Base-by-base conservation (phyloP, 768 basidiomycete species). In the Lepiota subincarnata region DNA sequence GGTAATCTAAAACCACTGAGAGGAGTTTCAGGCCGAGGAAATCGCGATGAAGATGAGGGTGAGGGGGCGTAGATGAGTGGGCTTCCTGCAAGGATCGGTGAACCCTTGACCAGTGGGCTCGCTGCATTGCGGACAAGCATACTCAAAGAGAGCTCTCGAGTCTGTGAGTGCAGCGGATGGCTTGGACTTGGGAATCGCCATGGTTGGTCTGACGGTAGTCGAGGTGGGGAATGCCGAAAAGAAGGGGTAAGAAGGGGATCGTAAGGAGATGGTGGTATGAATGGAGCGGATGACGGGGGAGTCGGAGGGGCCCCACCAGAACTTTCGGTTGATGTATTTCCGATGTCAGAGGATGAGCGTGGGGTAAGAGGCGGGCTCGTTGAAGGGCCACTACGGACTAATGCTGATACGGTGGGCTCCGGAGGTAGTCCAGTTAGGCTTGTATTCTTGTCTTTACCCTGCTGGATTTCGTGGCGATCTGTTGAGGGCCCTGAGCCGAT, bases 181-280 rank as follows among this genome's bases (percentile, higher is more conserved):
- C 84, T 87, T 10, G 87, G 87, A 60, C 87, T 90, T 6, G 86
- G 82, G 62, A 83, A 88, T 35, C 86, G 81, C 89, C 89, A 91
- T 2, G 89, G 89, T 55, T 89, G 88, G 60, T 88, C 84, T 14
- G 84, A 87, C 5, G 87, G 86, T 19, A 85, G 79, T 8, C 81
- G 84, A 0, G 84, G 79, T 14, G 87, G 85, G 8, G 86, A 88
- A 66, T 90, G 87, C 36, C 86, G 81, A 66, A 90, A 90, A 3
- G 87, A 79, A 0, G 89, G 89, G 0, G 89, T 89, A 31, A 79
- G 71, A 12, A 81, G 74, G 34, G 89, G 89, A 62, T 91, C 79
- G 55, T 90, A 91, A 1, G 89, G 89, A 4, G 89, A 89, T 60
- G 82, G 73, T 6, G 85, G 82, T 43, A 84, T 70, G 50, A 71